Conservation (phyloP, 768 basidiomycete species). For the Leucosporidium creatinivorum region DNA sequence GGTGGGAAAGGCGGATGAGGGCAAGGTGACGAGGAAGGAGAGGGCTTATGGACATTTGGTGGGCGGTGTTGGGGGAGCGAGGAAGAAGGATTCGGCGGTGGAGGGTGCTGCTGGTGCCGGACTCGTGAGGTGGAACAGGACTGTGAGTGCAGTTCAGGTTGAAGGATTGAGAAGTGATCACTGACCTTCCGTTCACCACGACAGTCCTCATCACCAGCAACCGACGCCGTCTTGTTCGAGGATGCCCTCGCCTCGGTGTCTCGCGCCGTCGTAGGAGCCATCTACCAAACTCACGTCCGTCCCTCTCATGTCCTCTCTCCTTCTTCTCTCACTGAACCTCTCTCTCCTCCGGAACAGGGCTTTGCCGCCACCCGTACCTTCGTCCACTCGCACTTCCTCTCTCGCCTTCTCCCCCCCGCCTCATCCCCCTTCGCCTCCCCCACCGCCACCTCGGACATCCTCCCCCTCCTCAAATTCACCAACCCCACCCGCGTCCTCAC, state of each 20-base stretch:
- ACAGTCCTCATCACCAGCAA: slow-evolving; percentile 24
- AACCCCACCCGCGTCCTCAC: slow-evolving; percentile 71
- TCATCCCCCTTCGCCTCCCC: slow-evolving; percentile 85
- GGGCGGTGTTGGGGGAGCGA: slow-evolving; percentile 30
- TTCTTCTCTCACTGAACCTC: neutral
- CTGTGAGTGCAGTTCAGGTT: slow-evolving; percentile 47
- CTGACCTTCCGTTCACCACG: slow-evolving; percentile 30
- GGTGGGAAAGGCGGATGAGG: slow-evolving; percentile 24
- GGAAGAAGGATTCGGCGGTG: slow-evolving; percentile 23
- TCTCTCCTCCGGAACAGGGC: slow-evolving; percentile 37
- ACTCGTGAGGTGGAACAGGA: slow-evolving; percentile 72
- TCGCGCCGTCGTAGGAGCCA: slow-evolving; percentile 73
- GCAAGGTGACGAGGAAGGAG: slow-evolving; percentile 19
- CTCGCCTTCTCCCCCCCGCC: slow-evolving; percentile 64
- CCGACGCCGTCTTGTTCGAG: slow-evolving; percentile 53
- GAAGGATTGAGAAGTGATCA: slow-evolving; percentile 34
- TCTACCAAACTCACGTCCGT: slow-evolving; percentile 75
- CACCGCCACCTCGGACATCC: slow-evolving; percentile 73
- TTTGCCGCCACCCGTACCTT: slow-evolving; percentile 80
- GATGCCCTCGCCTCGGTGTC: slow-evolving; percentile 85
- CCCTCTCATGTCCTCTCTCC: neutral
- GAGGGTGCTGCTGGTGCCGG: slow-evolving; percentile 58
- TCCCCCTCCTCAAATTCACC: slow-evolving; percentile 67
- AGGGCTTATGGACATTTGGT: slow-evolving; percentile 31
- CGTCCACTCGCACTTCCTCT: slow-evolving; percentile 79